A percentile compares a stretch with the other conserved stretches of the same genome.
phyloP scores from a whole-genome alignment of 257 asterid genomes.

The Linaria vulgaris region DNA sequence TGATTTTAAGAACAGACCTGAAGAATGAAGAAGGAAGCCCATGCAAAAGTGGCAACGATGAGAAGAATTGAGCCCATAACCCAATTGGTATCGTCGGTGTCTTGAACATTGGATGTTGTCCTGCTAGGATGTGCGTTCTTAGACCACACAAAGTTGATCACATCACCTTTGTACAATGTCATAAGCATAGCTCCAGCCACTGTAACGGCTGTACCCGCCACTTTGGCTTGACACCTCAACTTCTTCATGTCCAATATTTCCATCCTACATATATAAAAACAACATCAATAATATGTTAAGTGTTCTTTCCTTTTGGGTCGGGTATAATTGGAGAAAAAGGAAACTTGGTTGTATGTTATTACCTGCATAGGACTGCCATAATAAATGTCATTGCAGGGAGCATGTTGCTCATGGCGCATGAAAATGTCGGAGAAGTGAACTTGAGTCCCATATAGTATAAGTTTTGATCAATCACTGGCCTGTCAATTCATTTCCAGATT shows the following conservation, averaged over 20 bases:
- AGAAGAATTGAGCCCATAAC: constrained; percentile 77
- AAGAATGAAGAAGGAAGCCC: constrained; percentile 91
- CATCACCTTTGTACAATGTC: constrained; percentile 83
- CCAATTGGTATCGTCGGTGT: constrained; percentile 73
- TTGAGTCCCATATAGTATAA: constrained; percentile 83
- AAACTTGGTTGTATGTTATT: not conserved
- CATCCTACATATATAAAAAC: constrained; percentile 43
- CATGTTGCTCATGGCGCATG: constrained; percentile 95
- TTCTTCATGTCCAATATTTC: constrained; percentile 67
- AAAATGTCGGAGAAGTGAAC: constrained; percentile 77
- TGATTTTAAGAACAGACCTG: constrained; percentile 40
- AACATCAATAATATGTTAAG: not conserved
- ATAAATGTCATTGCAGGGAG: constrained; percentile 90
- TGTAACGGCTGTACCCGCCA: constrained; percentile 66
- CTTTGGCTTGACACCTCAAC: constrained; percentile 73
- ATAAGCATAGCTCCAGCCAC: constrained; percentile 84
- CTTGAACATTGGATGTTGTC: constrained; percentile 28
- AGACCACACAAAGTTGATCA: constrained; percentile 65
- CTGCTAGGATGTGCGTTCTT: constrained; percentile 34
- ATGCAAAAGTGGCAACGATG: constrained; percentile 80
- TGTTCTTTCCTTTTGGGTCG: not conserved
- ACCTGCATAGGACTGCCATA: constrained; percentile 81
- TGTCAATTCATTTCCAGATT: constrained; percentile 25
- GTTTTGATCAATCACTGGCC: constrained; percentile 94
- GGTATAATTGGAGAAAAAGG: not conserved